Percentiles rank a stretch among this genome's conserved stretches.
Evolutionary conservation across 2,329 filamentous ascomycete species (phyloP).

Genomic region (Penicillium sp.): DNA sequence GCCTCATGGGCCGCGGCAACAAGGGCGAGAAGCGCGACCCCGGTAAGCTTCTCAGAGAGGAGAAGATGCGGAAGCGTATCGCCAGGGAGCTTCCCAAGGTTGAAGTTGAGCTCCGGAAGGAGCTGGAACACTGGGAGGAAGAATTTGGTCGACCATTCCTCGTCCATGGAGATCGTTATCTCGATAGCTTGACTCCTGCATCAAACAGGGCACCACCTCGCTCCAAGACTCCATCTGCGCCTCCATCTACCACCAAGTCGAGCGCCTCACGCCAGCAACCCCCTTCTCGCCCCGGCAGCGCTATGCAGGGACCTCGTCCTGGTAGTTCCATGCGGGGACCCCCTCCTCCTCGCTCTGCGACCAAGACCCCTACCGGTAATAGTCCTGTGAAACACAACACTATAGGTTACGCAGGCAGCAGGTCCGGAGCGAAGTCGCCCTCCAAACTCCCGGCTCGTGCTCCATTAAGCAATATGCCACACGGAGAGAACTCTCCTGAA

Average conservation of each 20-base stretch:
- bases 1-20: slow-evolving; percentile 83
- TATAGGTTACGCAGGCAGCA: slow-evolving; percentile 24
- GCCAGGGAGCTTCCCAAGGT: slow-evolving; percentile 94
- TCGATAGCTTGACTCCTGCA: slow-evolving; percentile 71
- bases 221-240: slow-evolving; percentile 46
- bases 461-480: slow-evolving; percentile 47
- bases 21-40: slow-evolving; percentile 95
- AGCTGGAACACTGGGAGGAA: slow-evolving; percentile 85
- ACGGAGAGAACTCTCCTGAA: slow-evolving; percentile 74
- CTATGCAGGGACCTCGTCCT: slow-evolving; percentile 39
- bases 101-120: slow-evolving; percentile 74
- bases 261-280: slow-evolving; percentile 26
- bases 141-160: slow-evolving; percentile 92
- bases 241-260: slow-evolving; percentile 29
- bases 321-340: slow-evolving; percentile 39
- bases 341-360: slow-evolving; percentile 43
- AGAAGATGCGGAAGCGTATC: slow-evolving; percentile 98
- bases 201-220: slow-evolving; percentile 65
- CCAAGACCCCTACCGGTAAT: slow-evolving; percentile 48
- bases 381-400: slow-evolving; percentile 43
- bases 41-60: slow-evolving; percentile 86
- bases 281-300: slow-evolving; percentile 31
- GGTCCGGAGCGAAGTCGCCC: slow-evolving; percentile 43
- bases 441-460: slow-evolving; percentile 50
- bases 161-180: slow-evolving; percentile 86